phyloP scores from a whole-genome alignment of 2,329 filamentous ascomycete species.

The Trichoderma guizhouense region DNA sequence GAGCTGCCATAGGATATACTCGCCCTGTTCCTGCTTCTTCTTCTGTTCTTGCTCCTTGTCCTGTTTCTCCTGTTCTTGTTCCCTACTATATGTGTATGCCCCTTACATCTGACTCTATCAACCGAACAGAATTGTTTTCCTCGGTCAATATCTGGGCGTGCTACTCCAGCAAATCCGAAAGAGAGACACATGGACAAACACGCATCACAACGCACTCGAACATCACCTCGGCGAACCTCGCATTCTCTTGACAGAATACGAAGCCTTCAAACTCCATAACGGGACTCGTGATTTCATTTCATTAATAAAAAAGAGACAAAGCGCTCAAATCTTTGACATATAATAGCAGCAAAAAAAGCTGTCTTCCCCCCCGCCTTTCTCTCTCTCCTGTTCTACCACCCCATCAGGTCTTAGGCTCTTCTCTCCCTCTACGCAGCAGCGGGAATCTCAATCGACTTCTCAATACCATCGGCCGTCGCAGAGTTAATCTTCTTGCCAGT shows the following conservation, averaged over 20 bases:
- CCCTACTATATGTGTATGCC: neutral
- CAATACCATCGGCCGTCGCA: constrained; percentile 66
- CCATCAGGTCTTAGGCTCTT: neutral
- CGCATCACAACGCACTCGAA: neutral
- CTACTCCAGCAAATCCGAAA: neutral
- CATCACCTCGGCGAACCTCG: neutral
- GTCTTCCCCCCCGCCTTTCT: neutral
- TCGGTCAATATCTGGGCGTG: neutral
- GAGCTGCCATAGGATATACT: neutral
- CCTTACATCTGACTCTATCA: neutral
- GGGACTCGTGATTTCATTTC: neutral
- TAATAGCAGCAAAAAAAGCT: neutral
- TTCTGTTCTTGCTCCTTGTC: neutral
- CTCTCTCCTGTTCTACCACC: neutral
- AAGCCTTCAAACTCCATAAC: neutral
- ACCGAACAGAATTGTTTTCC: too few species aligned
- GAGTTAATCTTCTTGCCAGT: constrained; percentile 89
- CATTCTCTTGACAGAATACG: neutral
- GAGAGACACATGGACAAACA: neutral
- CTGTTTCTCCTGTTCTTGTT: neutral
- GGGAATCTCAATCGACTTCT: constrained; percentile 48
- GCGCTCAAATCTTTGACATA: neutral
- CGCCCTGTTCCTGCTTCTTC: neutral
- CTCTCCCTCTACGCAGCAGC: constrained; percentile 26
- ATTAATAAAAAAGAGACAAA: neutral